These are phyloP conservation scores for Mycena indigotica DNA, from an alignment of 768 basidiomycete genomes.

Conservation along the genomic window DNA sequence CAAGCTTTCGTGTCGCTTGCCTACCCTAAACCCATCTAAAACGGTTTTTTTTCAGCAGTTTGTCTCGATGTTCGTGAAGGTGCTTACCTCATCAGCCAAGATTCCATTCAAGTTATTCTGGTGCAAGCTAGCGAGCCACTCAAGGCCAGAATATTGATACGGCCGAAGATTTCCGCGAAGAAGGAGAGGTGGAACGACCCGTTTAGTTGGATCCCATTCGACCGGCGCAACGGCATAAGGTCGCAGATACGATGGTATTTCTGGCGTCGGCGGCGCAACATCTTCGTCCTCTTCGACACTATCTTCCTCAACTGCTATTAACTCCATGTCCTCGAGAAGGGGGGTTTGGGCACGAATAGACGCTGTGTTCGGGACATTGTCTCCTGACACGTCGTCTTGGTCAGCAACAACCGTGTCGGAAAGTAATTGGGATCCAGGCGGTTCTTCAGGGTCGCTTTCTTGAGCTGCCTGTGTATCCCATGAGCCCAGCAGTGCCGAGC, in stretches of 20 bases:
- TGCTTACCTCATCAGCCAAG: slow-evolving; percentile 72
- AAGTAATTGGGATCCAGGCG: neutral
- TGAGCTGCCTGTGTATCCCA: neutral
- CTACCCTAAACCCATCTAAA: slow-evolving; percentile 86
- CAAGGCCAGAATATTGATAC: slow-evolving; percentile 90
- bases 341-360: too few relatives aligned
- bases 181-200: slow-evolving; percentile 67
- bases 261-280: slow-evolving; percentile 20
- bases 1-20: too few relatives aligned
- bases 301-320: slow-evolving; percentile 22
- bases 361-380: slow-evolving; percentile 3
- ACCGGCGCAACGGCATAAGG: slow-evolving; percentile 74
- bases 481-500: neutral
- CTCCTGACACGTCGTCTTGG: neutral
- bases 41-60: neutral
- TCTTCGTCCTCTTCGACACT: slow-evolving; percentile 37
- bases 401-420: neutral
- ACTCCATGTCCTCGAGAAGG: slow-evolving; percentile 6
- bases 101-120: slow-evolving; percentile 80
- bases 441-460: neutral
- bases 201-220: slow-evolving; percentile 61
- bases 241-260: slow-evolving; percentile 59
- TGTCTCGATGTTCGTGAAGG: neutral
- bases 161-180: slow-evolving; percentile 87
- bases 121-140: slow-evolving; percentile 92